Evolutionary conservation across 192 early-diverging fungal genomes (phyloP).

Genomic region (Linnemannia exigua): DNA sequence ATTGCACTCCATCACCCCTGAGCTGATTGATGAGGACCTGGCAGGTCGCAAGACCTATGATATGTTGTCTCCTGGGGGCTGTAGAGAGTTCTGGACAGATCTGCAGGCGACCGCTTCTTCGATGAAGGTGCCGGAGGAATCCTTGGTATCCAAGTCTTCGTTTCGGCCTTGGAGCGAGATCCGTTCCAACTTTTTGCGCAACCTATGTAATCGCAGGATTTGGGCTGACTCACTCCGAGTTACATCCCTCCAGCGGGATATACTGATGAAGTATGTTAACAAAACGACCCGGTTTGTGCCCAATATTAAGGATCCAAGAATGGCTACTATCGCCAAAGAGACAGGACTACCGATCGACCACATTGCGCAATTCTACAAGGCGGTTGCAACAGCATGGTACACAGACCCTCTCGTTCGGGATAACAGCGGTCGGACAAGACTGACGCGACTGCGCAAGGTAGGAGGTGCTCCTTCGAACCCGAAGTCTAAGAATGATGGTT

Average conservation of each 20-base stretch:
- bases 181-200: constrained; percentile 28
- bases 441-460: neutral
- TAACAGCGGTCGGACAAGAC: neutral
- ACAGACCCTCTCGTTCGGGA: neutral
- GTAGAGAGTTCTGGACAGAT: constrained; percentile 49
- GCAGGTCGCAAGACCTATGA: constrained; percentile 26
- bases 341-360: constrained; percentile 27
- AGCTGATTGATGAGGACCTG: constrained; percentile 21
- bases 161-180: constrained; percentile 30
- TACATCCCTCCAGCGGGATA: constrained; percentile 5
- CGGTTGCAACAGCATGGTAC: constrained; percentile 25
- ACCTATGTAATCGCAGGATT: constrained; percentile 37
- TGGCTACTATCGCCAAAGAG: constrained; percentile 24
- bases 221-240: constrained; percentile 49
- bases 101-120: constrained; percentile 32
- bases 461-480: neutral
- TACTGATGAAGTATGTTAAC: constrained; percentile 35
- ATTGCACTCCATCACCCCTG: constrained; percentile 16
- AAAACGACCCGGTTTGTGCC: constrained; percentile 32
- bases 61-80: constrained; percentile 18
- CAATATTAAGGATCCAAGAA: constrained; percentile 5
- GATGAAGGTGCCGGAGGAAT: constrained; percentile 12
- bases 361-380: constrained; percentile 37
- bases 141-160: neutral
- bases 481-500: neutral